Evolutionary conservation across 495 filamentous ascomycete genomes (phyloP).

Genomic region (Cercophora scortea): DNA sequence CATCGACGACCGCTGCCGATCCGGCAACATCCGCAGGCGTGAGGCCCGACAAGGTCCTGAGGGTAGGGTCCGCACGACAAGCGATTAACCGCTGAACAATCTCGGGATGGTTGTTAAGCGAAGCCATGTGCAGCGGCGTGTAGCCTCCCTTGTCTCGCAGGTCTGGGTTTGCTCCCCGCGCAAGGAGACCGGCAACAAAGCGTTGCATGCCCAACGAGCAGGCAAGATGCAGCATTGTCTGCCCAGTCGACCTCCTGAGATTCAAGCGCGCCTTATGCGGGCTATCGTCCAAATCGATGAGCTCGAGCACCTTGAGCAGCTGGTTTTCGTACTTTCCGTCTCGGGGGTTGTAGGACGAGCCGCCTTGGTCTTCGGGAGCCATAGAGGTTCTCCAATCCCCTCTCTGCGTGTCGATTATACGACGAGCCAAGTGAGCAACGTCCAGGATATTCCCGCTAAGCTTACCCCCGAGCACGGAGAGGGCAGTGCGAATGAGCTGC

Average conservation of each 20-base stretch:
- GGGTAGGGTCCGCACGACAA: constrained; percentile 61
- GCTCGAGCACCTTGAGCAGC: constrained; percentile 65
- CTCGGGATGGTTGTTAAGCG: constrained; percentile 65
- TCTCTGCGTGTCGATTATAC: constrained; percentile 34
- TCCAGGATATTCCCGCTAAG: constrained; percentile 45
- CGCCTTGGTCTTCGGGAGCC: not conserved
- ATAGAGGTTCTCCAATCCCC: not conserved
- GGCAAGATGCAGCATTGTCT: constrained; percentile 77
- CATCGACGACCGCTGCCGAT: constrained; percentile 49
- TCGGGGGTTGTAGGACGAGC: not conserved
- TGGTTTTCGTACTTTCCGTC: constrained; percentile 50
- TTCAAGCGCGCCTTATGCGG: constrained; percentile 59
- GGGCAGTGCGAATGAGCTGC: constrained; percentile 55
- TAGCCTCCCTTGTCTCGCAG: constrained; percentile 72
- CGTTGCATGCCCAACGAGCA: constrained; percentile 67
- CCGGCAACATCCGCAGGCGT: constrained; percentile 65
- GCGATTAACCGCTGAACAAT: constrained; percentile 69
- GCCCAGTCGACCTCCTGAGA: constrained; percentile 51
- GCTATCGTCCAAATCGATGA: constrained; percentile 70
- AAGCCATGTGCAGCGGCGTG: constrained; percentile 76
- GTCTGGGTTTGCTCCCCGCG: constrained; percentile 71
- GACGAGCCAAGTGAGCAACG: constrained; percentile 47
- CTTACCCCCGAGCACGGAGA: constrained; percentile 50
- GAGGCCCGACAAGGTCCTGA: constrained; percentile 63
- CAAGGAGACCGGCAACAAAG: constrained; percentile 72